These are phyloP conservation scores for Olyra latifolia DNA, from an alignment of 176 grass and related monocot species.

Conservation along the genomic window DNA sequence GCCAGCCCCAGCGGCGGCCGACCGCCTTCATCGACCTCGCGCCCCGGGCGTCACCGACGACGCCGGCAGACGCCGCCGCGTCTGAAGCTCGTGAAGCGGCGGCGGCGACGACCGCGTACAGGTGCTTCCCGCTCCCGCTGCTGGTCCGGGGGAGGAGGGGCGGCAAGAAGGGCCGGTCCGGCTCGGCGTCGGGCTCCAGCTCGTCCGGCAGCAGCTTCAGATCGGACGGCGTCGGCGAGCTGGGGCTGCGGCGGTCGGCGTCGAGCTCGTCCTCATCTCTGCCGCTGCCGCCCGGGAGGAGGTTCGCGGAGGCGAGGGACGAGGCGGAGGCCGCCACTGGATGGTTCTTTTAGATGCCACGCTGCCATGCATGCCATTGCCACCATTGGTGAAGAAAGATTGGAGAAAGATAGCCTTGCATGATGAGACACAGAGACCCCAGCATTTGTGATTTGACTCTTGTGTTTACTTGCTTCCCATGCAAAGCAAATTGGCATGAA, in stretches of 20 bases:
- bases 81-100: neutral
- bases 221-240: slow-evolving; percentile 24
- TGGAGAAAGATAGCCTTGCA: neutral
- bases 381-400: neutral
- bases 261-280: slow-evolving; percentile 41
- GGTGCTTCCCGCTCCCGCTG: slow-evolving; percentile 50
- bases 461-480: neutral
- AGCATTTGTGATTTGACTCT: neutral
- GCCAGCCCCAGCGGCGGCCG: neutral
- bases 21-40: slow-evolving; percentile 46
- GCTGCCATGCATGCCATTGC: neutral
- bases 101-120: neutral
- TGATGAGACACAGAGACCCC: slow-evolving; percentile 16
- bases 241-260: slow-evolving; percentile 5
- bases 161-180: slow-evolving; percentile 12
- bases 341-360: slow-evolving; percentile 42
- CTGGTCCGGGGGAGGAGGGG: slow-evolving; percentile 38
- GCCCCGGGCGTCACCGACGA: slow-evolving; percentile 14
- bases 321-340: slow-evolving; percentile 36
- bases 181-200: slow-evolving; percentile 6
- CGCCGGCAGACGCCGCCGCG: too few species aligned
- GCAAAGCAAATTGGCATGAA: neutral
- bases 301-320: slow-evolving; percentile 16
- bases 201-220: slow-evolving; percentile 35
- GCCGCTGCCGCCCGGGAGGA: slow-evolving; percentile 35